phyloP scores from a whole-genome alignment of 2,329 filamentous ascomycete genomes.

The Exophiala bonariae region DNA sequence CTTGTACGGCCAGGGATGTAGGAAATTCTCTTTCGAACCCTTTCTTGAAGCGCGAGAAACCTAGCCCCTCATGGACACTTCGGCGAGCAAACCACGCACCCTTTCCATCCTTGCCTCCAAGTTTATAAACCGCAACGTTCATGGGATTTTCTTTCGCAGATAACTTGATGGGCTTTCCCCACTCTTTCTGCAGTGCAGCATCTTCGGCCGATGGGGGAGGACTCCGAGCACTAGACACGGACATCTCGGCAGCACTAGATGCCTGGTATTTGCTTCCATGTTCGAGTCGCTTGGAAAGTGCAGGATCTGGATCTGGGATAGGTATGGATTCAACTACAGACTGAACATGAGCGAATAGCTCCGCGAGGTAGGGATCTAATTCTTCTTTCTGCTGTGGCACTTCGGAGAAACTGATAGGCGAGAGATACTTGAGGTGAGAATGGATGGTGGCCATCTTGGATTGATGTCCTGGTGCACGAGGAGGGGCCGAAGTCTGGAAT shows the following conservation, averaged over 20 bases:
- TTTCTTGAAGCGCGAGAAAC: conserved; percentile 74
- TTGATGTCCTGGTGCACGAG: neutral
- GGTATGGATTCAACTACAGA: conserved; percentile 77
- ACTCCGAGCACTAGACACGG: conserved; percentile 52
- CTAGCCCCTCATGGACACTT: conserved; percentile 76
- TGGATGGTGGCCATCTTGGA: conserved; percentile 57
- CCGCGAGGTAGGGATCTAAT: conserved; percentile 55
- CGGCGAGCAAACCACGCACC: conserved; percentile 87
- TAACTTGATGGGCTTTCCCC: conserved; percentile 80
- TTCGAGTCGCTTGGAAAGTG: conserved; percentile 55
- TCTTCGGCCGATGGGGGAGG: conserved; percentile 54
- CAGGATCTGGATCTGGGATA: conserved; percentile 46
- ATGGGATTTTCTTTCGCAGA: conserved; percentile 72
- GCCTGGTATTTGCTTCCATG: conserved; percentile 52
- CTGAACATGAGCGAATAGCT: conserved; percentile 67
- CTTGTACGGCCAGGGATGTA: conserved; percentile 71
- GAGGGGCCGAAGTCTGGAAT: too few relatives aligned
- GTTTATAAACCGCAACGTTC: conserved; percentile 76
- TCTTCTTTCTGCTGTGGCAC: conserved; percentile 48
- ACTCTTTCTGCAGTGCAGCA: conserved; percentile 70
- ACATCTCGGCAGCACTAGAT: conserved; percentile 52
- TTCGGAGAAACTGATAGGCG: conserved; percentile 55
- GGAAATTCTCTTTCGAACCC: conserved; percentile 78
- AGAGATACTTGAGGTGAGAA: conserved; percentile 58
- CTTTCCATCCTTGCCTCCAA: conserved; percentile 73